Evolutionary conservation across 257 asterid species (phyloP).

Genomic region (Jacaranda copaia): DNA sequence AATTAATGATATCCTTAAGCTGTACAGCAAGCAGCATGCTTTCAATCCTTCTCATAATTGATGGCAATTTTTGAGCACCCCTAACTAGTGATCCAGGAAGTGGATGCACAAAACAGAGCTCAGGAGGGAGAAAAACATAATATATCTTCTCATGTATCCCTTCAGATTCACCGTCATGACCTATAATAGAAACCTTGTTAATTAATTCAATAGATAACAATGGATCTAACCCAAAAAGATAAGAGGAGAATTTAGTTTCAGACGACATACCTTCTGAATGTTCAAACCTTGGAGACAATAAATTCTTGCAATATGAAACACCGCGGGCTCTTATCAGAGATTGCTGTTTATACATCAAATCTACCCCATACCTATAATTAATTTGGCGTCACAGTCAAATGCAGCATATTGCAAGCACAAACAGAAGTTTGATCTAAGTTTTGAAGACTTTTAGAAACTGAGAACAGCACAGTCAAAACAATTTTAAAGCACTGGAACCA

Average conservation of each 20-base stretch:
- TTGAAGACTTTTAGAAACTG: slow-evolving; percentile 37
- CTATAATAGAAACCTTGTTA: slow-evolving; percentile 46
- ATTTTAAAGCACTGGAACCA: slow-evolving; percentile 21
- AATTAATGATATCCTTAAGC: slow-evolving; percentile 74
- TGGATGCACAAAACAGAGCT: slow-evolving; percentile 94
- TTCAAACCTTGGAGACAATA: slow-evolving; percentile 93
- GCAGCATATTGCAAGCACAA: slow-evolving; percentile 48
- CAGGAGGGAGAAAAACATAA: slow-evolving; percentile 98
- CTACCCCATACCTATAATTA: slow-evolving; percentile 85
- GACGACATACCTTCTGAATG: slow-evolving; percentile 75
- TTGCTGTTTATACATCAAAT: slow-evolving; percentile 75
- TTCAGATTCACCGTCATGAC: slow-evolving; percentile 69
- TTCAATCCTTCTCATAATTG: slow-evolving; percentile 93
- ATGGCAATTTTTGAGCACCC: slow-evolving; percentile 98
- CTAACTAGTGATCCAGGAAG: slow-evolving; percentile 92
- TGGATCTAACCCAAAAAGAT: slow-evolving; percentile 32
- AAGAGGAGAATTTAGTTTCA: slow-evolving; percentile 17
- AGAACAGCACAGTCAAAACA: slow-evolving; percentile 30
- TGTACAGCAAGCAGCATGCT: slow-evolving; percentile 97
- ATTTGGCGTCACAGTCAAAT: slow-evolving; percentile 43
- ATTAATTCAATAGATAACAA: slow-evolving; percentile 27
- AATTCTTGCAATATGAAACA: slow-evolving; percentile 98
- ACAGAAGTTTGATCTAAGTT: slow-evolving; percentile 31
- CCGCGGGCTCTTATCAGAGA: slow-evolving; percentile 96
- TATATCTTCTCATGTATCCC: slow-evolving; percentile 85